Base-by-base conservation (phyloP, 2,329 filamentous ascomycete species). In the Colletotrichum aenigma region DNA sequence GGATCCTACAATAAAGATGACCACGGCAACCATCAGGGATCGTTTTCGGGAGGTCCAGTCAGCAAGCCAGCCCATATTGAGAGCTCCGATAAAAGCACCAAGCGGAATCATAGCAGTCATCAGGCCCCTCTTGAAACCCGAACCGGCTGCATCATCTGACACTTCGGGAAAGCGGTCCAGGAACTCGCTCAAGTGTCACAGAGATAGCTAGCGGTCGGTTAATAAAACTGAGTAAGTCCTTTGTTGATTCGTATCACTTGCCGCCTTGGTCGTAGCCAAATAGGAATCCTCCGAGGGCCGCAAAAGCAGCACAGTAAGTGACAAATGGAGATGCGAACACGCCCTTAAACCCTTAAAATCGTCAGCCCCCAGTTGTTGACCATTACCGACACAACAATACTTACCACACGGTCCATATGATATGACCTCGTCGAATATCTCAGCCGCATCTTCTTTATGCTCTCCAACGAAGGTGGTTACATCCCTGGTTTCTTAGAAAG, bases 41-140 rank as follows among this genome's bases (percentile, higher is more conserved):
- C 84, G 84, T 77, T 87, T 88, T 3, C 87, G 80, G 3, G 85
- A 87, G 60, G 85, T 81, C 66, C 79, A 81, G 75, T 88, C 87
- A 6, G 83, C 83, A 5, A 87, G 79, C 73, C 80, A 84, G 3
- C 82, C 81, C 52, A 82, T 77, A 67, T 81, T 80, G 18, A 83
- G 60, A 28, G 81, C 83, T 13, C 83, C 82, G 1, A 87, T 21
- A 34, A 87, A 83, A 34, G 84, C 84, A 8, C 84, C 85, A 3
- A 87, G 80, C 73, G 83, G 81, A n/a, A 87, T 80, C 83, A 87
- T 87, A 13, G 82, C 85, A 2, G 86, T 87, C 81, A 86, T 83
- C 48, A 87, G 4, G 18, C 62, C 62, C 16, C 48, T 65, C n/a
- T 26, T 28, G 36, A 65, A 81, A 3, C 28, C 48, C 18, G 26